These are phyloP conservation scores for Aspergillus thermomutatus DNA, from an alignment of 2,329 filamentous ascomycete genomes.

Conservation along the genomic window DNA sequence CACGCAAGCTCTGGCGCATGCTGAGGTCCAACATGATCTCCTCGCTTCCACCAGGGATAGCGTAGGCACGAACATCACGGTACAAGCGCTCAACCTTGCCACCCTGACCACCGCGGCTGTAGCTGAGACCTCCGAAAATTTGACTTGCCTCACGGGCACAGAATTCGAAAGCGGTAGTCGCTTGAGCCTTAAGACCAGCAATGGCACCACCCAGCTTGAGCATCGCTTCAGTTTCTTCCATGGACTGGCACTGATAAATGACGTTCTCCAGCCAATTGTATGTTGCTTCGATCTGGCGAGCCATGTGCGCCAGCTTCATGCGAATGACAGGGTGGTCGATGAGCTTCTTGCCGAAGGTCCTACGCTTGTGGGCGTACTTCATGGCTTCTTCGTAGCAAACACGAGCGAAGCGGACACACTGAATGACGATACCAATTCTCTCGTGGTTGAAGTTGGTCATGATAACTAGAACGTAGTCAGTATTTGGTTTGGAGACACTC, in stretches of 20 bases:
- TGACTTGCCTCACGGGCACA: conserved; percentile 94
- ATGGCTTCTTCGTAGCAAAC: conserved; percentile 96
- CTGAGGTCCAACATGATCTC: conserved; percentile 99
- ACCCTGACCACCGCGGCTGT: conserved; percentile 89
- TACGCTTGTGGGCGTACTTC: conserved; percentile 96
- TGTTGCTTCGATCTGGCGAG: conserved; percentile 93
- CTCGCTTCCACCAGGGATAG: conserved; percentile 91
- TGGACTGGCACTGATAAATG: conserved; percentile 87
- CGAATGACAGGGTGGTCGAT: conserved; percentile 97
- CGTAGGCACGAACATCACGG: conserved; percentile 91
- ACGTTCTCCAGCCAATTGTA: conserved; percentile 96
- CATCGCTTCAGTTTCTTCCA: conserved; percentile 95
- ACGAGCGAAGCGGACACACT: conserved; percentile 89
- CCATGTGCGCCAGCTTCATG: conserved; percentile 97
- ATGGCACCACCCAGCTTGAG: conserved; percentile 92
- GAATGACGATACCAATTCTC: conserved; percentile 97
- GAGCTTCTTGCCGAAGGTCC: conserved; percentile 93
- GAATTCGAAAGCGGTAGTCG: conserved; percentile 93
- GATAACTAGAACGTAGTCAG: conserved; percentile 59
- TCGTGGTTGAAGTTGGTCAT: conserved; percentile 99
- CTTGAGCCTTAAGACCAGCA: conserved; percentile 88
- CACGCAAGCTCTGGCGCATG: conserved; percentile 83
- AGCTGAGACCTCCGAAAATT: conserved; percentile 93
- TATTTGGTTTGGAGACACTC: neutral
- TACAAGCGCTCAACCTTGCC: conserved; percentile 94